Base-by-base conservation (phyloP, 805 yeast genomes). In the Kodamaea sagamina region DNA sequence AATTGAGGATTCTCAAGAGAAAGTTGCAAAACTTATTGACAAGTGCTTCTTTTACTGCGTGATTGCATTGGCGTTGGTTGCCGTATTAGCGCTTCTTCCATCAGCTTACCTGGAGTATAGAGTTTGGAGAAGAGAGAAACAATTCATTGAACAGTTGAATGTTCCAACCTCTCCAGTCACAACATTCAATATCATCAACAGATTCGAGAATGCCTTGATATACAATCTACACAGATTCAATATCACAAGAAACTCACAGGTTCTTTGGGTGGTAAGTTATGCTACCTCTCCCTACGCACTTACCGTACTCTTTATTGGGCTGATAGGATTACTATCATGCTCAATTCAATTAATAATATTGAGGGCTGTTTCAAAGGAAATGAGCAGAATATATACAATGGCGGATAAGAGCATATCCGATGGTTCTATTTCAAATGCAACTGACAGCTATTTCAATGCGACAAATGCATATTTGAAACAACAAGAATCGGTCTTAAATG, bases 401-500 rank as follows among this genome's bases (percentile, higher is more conserved):
- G 27, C 34, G 11, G 15, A 15, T 35, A 15, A 24, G 15, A 9
- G 27, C 18, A 16, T 32, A 37, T 12, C 24, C 41, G n/a, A 17
- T 24, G 6, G 27, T 17, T 29, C 34, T 13, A 15, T 41, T 10
- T 13, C 32, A 13, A 24, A 41, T 15, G 32, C 48, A 15, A 24
- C 44, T 2, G 17, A 18, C 2, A 25, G 8, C 10, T 48, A 43
- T 28, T 17, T 49, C 15, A 47, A 45, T n/a, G 36, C 48, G 4
- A 79, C 89, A 0, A 89, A 89, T 54, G 44, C 41, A 0, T 78
- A 78, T 44, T 65, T 90, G 6, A 50, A 59, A 4, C 40, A 48
- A 0, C 74, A 81, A 31, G 82, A 86, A 55, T 48, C 49, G 1
- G 58, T 58, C 3, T 62, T 89, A 24, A 93, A 93, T 60, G 64